Conservation (phyloP, 768 basidiomycete genomes). For the Myochromella boudieri region DNA sequence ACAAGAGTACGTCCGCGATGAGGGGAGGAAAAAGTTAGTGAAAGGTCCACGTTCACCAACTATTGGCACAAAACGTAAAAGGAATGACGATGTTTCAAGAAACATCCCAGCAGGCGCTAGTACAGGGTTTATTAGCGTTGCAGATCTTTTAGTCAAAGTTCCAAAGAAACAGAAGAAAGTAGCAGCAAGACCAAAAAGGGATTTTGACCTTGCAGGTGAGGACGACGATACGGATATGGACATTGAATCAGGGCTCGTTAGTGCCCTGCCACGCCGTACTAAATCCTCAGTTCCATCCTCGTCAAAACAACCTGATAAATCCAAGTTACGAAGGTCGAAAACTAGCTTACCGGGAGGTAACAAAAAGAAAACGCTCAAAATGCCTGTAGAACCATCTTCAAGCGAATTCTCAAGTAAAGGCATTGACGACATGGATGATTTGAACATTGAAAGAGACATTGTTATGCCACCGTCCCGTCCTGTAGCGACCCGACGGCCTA, state of each 20-base stretch:
- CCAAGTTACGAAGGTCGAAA: constrained; percentile 42
- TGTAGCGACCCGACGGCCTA: constrained; percentile 1
- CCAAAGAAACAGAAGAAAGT: constrained; percentile 43
- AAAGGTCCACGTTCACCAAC: constrained; percentile 27
- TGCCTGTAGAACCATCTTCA: constrained; percentile 23
- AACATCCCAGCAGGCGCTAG: constrained; percentile 77
- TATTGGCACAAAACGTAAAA: constrained; percentile 61
- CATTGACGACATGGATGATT: constrained; percentile 54
- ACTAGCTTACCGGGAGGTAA: constrained; percentile 35
- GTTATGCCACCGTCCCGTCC: constrained; percentile 13
- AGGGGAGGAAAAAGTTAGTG: constrained; percentile 35
- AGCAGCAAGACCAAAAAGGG: constrained; percentile 21
- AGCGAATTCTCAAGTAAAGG: constrained; percentile 47
- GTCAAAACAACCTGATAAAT: constrained; percentile 30
- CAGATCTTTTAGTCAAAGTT: constrained; percentile 57
- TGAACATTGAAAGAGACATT: constrained; percentile 51
- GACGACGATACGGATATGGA: constrained; percentile 72
- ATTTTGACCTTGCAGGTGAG: constrained; percentile 54
- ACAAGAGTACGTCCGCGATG: constrained; percentile 63
- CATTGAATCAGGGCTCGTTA: constrained; percentile 54
- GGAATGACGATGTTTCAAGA: constrained; percentile 62
- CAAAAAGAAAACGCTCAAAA: constrained; percentile 26
- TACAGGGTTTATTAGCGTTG: constrained; percentile 70
- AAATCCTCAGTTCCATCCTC: constrained; percentile 40
- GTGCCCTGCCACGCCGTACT: constrained; percentile 47